Percentiles rank a stretch among this genome's conserved stretches.
These are phyloP conservation scores for Trypanosoma cruzi DNA, from an alignment of 208 protist genomes.

Conservation along the genomic window DNA sequence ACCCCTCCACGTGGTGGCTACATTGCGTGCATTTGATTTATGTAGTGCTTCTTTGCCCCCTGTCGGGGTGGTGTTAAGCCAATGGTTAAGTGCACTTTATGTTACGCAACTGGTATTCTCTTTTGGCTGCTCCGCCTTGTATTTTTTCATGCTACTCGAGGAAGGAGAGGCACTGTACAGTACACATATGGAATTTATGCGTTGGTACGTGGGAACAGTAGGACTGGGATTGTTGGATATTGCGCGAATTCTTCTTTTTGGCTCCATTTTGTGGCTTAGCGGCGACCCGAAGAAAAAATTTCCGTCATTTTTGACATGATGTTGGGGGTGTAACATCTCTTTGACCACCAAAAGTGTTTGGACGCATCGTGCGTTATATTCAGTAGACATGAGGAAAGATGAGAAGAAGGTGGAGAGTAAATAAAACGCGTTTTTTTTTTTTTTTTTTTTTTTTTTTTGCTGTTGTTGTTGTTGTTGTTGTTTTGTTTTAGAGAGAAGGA, in stretches of 20 bases:
- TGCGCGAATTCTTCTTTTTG: constrained; percentile 19
- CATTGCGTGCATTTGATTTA: neutral
- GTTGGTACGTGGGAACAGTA: constrained; percentile 53
- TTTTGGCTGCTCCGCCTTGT: constrained; percentile 37
- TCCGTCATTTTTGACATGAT: no score
- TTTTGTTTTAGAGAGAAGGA: no score
- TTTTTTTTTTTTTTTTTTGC: no score
- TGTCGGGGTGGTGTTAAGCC: neutral
- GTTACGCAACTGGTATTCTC: constrained; percentile 40
- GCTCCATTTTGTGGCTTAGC: neutral
- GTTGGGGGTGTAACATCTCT: no score
- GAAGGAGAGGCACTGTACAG: constrained; percentile 47
- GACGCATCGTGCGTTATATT: no score
- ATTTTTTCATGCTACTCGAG: constrained; percentile 55
- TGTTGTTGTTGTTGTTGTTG: no score
- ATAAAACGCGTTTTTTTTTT: no score
- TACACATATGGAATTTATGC: constrained; percentile 52
- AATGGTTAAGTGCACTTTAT: constrained; percentile 5
- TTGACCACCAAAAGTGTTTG: no score
- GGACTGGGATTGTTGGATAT: constrained; percentile 19
- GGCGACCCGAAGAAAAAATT: constrained; percentile 1
- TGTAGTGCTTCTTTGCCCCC: constrained; percentile 9
- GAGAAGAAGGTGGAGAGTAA: no score
- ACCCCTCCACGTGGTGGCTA: neutral
- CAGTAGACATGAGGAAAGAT: no score